Base-by-base conservation (phyloP, 352 stramenopile genomes). In the Elongisporangium prolatum region DNA sequence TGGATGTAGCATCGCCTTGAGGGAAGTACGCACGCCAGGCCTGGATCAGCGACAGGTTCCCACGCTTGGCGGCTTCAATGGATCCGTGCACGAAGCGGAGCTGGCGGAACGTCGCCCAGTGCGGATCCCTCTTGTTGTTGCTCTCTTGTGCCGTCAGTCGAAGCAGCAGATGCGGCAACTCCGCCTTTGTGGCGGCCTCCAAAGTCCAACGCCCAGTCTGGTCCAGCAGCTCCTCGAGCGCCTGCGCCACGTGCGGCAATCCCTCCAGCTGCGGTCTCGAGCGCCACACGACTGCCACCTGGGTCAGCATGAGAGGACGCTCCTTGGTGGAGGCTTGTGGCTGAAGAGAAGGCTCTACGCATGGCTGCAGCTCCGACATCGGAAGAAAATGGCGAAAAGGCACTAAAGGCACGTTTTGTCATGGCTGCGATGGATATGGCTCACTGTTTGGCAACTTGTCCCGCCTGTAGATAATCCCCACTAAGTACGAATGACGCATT, bases 81-180 rank as follows among this genome's bases (percentile, higher is more conserved):
- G 34, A 9, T 44, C 34, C 34, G 11, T 44, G 34, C 11, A 44
- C 2, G 34, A 44, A 44, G 34, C 34, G 34, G 34, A 44, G 34
- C 34, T 44, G 10, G 34, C 34, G 34, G 34, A 44, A 44, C 34
- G 34, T 17, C 11, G 34, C 11, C 34, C 34, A 44, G 34, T 17
- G 10, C 6, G 34, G 9, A 4, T 11, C 0, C 17, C 11, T 44
- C 34, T 44, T 44, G 34, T 3, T 44, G 7, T 44, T 13, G 9
- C 6, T 44, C 40, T 64, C 54, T 16, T 70, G 67, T 4, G 54
- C 48, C 14, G 67, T 72, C 21, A 84, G 60, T 16, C 64, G 57
- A 20, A 59, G 54, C 16, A 83, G 66, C 22, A 86, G 54, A 37
- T 78, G 63, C 60, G 86, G 61, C 34, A 72, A 70, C 17, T 68